Evolutionary conservation across 2,329 filamentous ascomycete genomes (phyloP), one percentile per base, ranked within the genome.

Genomic region (Pestalotiopsis sp.): DNA sequence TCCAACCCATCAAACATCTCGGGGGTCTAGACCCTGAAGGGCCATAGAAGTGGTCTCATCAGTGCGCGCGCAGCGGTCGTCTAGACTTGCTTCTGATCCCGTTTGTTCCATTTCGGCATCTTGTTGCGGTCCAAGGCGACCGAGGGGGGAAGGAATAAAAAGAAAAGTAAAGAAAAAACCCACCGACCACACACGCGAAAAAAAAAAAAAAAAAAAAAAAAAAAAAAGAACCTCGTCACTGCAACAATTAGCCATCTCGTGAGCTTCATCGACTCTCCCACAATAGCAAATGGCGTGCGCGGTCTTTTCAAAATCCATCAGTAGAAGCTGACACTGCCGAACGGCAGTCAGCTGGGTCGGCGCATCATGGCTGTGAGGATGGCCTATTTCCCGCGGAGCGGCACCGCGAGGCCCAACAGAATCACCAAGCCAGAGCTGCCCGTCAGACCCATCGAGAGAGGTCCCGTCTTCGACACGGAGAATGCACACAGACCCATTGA

Each of bases 391-490:
- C 62, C 62, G 40, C 36, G 40, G 17, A 40, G 41, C 40, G 38
- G 38, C n/a, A 25, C 41, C 20, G 23, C 45, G 9, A 65, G 31
- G 13, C 62, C 41, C 38, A 27, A 36, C 11, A 68, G 65, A 7
- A 57, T 65, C 38, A 61, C 62, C 13, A 45, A 27, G 31, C 45
- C 62, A 49, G 14, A 25, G 17, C 36, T 68, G 14, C 67, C 62
- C 25, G 56, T 27, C 20, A 65, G 62, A 25, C 67, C 67, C 31
- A 31, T 13, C 7, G 23, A 36, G 25, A 25, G 56, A n/a, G 67
- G 58, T 17, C 40, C 63, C 9, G 40, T 65, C 23, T 20, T 68
- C n/a, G 67, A 68, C 52, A 20, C 20, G 3, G 63, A 60, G 7
- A 20, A 63, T 27, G 36, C 58, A 13, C 17, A 62, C 13, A 7